Base-by-base conservation (phyloP, 768 basidiomycete species). In the Kwoniella botswanensis region DNA sequence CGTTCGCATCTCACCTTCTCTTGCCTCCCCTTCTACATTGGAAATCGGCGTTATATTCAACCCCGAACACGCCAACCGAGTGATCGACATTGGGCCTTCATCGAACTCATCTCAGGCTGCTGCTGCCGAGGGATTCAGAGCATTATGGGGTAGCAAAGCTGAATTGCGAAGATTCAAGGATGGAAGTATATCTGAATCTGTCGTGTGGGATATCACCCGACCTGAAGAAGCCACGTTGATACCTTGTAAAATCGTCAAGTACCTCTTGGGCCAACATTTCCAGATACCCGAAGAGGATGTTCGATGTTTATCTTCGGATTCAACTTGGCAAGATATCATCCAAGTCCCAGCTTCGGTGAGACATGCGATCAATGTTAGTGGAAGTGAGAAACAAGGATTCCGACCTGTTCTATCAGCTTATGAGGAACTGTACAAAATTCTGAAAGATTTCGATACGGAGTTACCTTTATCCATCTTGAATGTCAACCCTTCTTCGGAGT, bases 121-220 rank as follows among this genome's bases (percentile, higher is more conserved):
- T 5, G 86, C 87, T 0, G 79, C 78, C 35, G 84, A 87, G 56
- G 86, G 85, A 3, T 99, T 97, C 86, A 89, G 90, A 24, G 87
- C 89, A 5, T 86, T 98, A 74, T 99, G 97, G 97, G 96, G 95
- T 0, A 85, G 88, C 50, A 96, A 94, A 82, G 90, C 94, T 0
- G 96, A 98, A 79, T 86, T 98, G 18, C 88, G 97, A 6, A 88
- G 95, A 50, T 99, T 99, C 86, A 95, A 98, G 83, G 95, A 99
- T 76, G 96, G 96, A 1, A 88, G 91, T 18, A 98, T 98, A 71
- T 79, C 88, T 5, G 94, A 98, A 83, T 93, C 92, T 74, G 93
- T 98, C n/a, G 94, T 98, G 2, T 99, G 97, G 97, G 91, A 97
- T 21, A 89, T 93, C 9, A 87, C 88, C 12, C 70, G 80, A 71